These are phyloP conservation scores for Claviceps sp. DNA, from an alignment of 2,329 filamentous ascomycete species.

Conservation along the genomic window DNA sequence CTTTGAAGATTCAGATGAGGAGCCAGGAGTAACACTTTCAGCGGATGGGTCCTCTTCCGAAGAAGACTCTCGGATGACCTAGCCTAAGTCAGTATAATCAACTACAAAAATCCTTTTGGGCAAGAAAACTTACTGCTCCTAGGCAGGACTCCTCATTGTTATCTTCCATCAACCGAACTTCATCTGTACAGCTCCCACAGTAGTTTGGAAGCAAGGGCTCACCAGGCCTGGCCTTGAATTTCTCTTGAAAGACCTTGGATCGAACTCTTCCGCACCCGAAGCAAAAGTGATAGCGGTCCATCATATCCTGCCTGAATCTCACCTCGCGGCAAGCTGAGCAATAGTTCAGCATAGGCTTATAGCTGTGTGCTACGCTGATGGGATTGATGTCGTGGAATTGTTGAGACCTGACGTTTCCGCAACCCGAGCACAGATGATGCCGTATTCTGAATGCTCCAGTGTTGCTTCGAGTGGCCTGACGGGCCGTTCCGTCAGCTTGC, in stretches of 20 bases:
- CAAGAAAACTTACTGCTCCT: slow-evolving; percentile 11
- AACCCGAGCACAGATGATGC: slow-evolving; percentile 23
- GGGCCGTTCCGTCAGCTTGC: not conserved
- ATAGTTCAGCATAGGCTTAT: slow-evolving; percentile 18
- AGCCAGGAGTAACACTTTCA: not conserved
- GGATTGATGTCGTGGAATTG: slow-evolving; percentile 23
- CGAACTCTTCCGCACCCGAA: slow-evolving; percentile 17
- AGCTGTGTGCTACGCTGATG: slow-evolving; percentile 6
- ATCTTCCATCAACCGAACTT: slow-evolving; percentile 12
- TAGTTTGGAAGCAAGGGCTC: slow-evolving; percentile 19
- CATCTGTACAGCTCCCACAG: slow-evolving; percentile 15
- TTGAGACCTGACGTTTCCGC: slow-evolving; percentile 21
- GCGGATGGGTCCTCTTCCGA: not conserved
- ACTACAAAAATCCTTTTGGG: too few relatives aligned
- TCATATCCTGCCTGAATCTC: slow-evolving; percentile 11
- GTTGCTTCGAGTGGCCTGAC: slow-evolving; percentile 3
- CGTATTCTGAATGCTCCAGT: slow-evolving; percentile 11
- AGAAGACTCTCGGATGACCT: not conserved
- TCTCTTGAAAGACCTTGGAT: slow-evolving; percentile 14
- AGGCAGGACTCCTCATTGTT: slow-evolving; percentile 15
- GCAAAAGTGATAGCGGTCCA: slow-evolving; percentile 26
- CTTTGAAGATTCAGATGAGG: not conserved
- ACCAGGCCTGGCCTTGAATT: slow-evolving; percentile 11
- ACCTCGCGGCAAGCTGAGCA: slow-evolving; percentile 21
- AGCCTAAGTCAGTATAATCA: not conserved